Evolutionary conservation across 1,139 yeast genomes (phyloP).

Genomic region (Citeromyces hawaiiensis): DNA sequence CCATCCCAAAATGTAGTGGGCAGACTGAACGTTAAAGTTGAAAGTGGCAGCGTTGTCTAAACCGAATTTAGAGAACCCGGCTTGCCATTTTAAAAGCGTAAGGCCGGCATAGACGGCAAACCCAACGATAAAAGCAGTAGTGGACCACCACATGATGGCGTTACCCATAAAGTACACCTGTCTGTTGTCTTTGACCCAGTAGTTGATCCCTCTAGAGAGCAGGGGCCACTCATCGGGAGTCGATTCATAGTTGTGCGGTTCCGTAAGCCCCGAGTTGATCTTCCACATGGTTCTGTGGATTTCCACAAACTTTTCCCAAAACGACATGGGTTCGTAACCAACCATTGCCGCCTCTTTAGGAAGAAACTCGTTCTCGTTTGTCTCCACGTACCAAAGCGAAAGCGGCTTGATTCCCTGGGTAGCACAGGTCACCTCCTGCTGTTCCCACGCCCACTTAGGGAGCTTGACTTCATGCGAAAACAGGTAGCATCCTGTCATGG

Average conservation of each 20-base stretch:
- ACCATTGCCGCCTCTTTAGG: conserved; percentile 35
- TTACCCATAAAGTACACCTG: conserved; percentile 88
- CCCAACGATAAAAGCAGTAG: conserved; percentile 42
- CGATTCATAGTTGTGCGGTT: conserved; percentile 81
- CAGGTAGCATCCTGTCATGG: conserved; percentile 78
- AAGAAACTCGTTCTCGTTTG: conserved; percentile 39
- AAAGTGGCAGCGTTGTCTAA: conserved; percentile 22
- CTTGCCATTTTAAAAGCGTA: conserved; percentile 67
- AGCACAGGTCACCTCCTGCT: conserved; percentile 94
- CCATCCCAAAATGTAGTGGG: conserved; percentile 59
- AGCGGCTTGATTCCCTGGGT: conserved; percentile 63
- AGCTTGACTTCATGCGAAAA: conserved; percentile 79
- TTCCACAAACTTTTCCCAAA: conserved; percentile 63
- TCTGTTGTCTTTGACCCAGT: conserved; percentile 70
- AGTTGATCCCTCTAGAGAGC: conserved; percentile 83
- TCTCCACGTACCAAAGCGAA: conserved; percentile 82
- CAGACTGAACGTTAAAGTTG: conserved; percentile 60
- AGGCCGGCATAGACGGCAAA: conserved; percentile 40
- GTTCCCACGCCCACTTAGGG: conserved; percentile 94
- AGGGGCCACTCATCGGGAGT: conserved; percentile 85
- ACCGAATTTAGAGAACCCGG: conserved; percentile 25
- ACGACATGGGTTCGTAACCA: conserved; percentile 49
- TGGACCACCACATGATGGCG: conserved; percentile 81
- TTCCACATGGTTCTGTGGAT: conserved; percentile 86
- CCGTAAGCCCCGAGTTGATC: conserved; percentile 73